These are phyloP conservation scores for Mortierella sp. DNA, from an alignment of 371 early-diverging fungal species.

Conservation along the genomic window DNA sequence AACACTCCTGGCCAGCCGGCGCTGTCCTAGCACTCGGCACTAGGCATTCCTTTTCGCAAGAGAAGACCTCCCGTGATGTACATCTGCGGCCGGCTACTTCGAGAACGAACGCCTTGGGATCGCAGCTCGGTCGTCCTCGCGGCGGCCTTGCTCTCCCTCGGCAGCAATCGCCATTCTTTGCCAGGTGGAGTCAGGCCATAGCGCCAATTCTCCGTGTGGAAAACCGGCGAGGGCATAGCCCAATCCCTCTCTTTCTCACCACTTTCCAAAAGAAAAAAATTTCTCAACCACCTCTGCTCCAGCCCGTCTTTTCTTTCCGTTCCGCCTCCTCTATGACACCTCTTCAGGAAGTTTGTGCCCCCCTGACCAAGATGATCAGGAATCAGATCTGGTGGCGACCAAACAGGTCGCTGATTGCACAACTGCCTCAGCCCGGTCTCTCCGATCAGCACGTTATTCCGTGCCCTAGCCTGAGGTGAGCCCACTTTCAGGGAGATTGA, in stretches of 20 bases:
- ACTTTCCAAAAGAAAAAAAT: slow-evolving; percentile 3
- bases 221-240: slow-evolving; percentile 54
- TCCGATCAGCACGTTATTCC: too few species aligned
- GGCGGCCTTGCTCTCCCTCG: slow-evolving; percentile 25
- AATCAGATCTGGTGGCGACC: too few species aligned
- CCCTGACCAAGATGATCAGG: too few species aligned
- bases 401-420: too few species aligned
- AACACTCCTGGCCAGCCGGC: slow-evolving; percentile 31
- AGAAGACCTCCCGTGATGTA: slow-evolving; percentile 42
- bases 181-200: slow-evolving; percentile 56
- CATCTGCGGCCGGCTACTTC: slow-evolving; percentile 55
- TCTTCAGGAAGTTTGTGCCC: too few species aligned
- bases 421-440: too few species aligned
- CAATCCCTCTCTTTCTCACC: neutral
- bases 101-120: slow-evolving; percentile 51
- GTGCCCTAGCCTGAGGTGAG: too few species aligned
- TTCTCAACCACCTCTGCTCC: too few species aligned
- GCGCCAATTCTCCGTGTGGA: slow-evolving; percentile 53
- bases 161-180: slow-evolving; percentile 54
- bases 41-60: slow-evolving; percentile 49
- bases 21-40: slow-evolving; percentile 49
- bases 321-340: too few species aligned
- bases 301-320: neutral
- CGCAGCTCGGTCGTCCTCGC: slow-evolving; percentile 18
- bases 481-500: too few species aligned